phyloP scores from a whole-genome alignment of 2,329 filamentous ascomycete genomes.

The Gliomastix tumulicola region DNA sequence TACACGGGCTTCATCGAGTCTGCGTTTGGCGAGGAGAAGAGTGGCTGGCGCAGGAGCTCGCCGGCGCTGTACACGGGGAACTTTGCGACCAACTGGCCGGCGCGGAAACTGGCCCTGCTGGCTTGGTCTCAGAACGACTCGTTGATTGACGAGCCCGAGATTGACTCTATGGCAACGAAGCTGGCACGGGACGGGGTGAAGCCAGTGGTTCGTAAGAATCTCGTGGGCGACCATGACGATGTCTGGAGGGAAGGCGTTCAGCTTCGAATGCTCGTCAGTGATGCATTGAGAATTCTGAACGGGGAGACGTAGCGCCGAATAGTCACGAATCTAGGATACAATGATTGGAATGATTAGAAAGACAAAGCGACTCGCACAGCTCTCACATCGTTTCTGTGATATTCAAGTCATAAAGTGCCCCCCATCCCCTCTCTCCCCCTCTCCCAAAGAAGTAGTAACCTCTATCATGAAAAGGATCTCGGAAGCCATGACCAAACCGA shows the following conservation, averaged over 20 bases:
- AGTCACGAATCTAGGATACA: too few species aligned
- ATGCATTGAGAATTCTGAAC: too few species aligned
- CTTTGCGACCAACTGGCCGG: conserved; percentile 32
- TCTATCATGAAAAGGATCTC: too few species aligned
- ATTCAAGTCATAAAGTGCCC: too few species aligned
- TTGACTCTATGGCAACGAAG: conserved; percentile 44
- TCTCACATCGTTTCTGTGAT: too few species aligned
- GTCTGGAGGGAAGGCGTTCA: conserved; percentile 55
- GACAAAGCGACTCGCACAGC: not conserved
- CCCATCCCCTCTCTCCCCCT: too few species aligned
- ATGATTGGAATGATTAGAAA: not conserved
- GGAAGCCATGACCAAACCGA: too few species aligned
- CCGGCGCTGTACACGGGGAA: conserved; percentile 37
- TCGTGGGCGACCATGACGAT: conserved; percentile 55
- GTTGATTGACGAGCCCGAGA: conserved; percentile 50
- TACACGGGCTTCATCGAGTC: conserved; percentile 52
- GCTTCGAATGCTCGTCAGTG: conserved; percentile 23
- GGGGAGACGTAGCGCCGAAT: too few species aligned
- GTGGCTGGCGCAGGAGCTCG: conserved; percentile 46
- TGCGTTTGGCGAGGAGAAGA: conserved; percentile 51
- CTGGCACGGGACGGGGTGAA: conserved; percentile 31
- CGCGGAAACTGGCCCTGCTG: conserved; percentile 26
- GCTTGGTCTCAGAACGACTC: conserved; percentile 40
- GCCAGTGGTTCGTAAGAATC: conserved; percentile 25
- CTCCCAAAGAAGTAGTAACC: too few species aligned